Base-by-base conservation (phyloP, 179 eudicot species). In the Vitellaria paradoxa region DNA sequence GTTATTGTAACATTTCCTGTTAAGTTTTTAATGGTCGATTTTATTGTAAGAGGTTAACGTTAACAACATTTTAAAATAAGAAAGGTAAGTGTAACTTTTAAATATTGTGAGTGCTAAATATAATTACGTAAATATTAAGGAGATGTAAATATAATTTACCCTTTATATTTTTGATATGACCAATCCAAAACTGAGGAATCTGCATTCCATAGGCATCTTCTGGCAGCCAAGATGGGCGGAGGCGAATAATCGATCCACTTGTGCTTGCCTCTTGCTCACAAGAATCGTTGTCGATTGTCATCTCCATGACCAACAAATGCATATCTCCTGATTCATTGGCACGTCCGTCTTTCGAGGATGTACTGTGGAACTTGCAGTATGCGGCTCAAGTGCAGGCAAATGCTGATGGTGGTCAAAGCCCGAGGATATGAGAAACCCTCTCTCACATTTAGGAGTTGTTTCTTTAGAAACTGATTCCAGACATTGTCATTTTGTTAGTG, bases 311-410 rank as follows among this genome's bases (percentile, higher is more conserved):
- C 24, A 83, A 76, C 80, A 92, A 89, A 78, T 90, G 97, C 62
- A 80, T 91, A 53, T 82, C 89, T 56, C 80, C 85, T 9, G 89
- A 89, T 65, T 80, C 92, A 66, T 84, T 83, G 2, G 78, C 85
- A 18, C 90, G 94, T 55, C 97, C 94, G 47, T 89, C 97, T 56
- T 81, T 92, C 4, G 97, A 92, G 77, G 97, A 92, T 78, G 87
- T 92, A 26, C 87, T 89, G 15, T 92, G 97, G 94, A 89, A 92
- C 80, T 83, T 92, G 62, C 94, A 92, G 72, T 90, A 92, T 81
- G 94, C 97, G 61, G 89, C 90, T 83, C 97, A 88, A 79, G 80
- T 92, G 13, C 94, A 92, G 77, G 87, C 85, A 75, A 77, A 83
- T 8, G 80, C 83, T 12, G 90, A 88, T 55, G 83, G 89, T 24